phyloP scores from a whole-genome alignment of 306 rosid genomes.

The Lotus japonicus region DNA sequence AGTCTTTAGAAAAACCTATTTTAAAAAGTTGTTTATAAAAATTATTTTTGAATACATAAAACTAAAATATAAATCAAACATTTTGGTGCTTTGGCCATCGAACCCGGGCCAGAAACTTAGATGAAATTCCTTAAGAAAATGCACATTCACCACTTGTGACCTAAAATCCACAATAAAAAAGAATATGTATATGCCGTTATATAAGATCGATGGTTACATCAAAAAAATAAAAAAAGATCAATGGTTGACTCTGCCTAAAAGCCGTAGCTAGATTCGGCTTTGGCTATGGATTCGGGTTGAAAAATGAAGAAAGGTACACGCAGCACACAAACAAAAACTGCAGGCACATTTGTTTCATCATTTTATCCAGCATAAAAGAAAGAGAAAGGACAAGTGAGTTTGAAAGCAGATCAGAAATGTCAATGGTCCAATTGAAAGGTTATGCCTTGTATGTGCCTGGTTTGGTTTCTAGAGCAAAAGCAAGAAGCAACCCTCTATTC shows the following conservation, averaged over 20 bases:
- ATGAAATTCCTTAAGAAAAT: too few relatives aligned
- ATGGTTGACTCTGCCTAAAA: conserved; percentile 50
- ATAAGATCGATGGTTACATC: too few relatives aligned
- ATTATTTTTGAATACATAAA: too few relatives aligned
- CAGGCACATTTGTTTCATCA: conserved; percentile 34
- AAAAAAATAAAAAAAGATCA: too few relatives aligned
- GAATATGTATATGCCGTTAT: not conserved
- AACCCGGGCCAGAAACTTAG: too few relatives aligned
- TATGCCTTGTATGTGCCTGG: conserved; percentile 14
- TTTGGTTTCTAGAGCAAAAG: conserved; percentile 27
- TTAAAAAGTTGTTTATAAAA: too few relatives aligned
- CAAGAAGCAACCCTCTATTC: conserved; percentile 17
- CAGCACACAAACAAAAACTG: conserved; percentile 26
- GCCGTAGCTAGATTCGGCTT: not conserved
- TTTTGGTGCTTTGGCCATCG: too few relatives aligned
- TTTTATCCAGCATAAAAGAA: conserved; percentile 38
- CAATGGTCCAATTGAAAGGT: conserved; percentile 28
- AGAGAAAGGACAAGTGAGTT: conserved; percentile 45
- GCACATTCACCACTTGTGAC: too few relatives aligned
- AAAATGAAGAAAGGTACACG: conserved; percentile 13
- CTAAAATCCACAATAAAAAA: too few relatives aligned
- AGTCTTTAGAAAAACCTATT: too few relatives aligned
- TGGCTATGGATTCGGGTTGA: conserved; percentile 70
- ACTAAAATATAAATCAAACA: too few relatives aligned
- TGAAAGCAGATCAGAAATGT: conserved; percentile 32